Evolutionary conservation across 805 yeast genomes (phyloP).

Genomic region (Zygosaccharomyces kombuchaensis): DNA sequence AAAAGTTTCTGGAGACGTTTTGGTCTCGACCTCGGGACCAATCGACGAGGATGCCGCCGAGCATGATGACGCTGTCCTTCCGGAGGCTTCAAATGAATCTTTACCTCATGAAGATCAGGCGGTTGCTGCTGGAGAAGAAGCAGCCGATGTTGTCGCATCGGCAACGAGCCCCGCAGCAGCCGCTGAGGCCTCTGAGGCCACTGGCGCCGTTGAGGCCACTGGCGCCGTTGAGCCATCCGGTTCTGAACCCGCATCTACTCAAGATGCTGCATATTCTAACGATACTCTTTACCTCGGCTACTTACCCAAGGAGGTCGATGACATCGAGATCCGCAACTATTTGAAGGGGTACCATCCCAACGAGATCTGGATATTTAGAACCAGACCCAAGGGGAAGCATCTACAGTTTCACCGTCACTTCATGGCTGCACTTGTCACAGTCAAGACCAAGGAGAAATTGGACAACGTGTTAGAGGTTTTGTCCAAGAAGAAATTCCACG

Average conservation of each 20-base stretch:
- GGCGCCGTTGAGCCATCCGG: not conserved
- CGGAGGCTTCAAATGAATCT: conserved; percentile 5
- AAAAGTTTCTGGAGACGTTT: not conserved
- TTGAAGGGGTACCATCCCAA: conserved; percentile 44
- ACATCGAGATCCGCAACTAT: conserved; percentile 42
- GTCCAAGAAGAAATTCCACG: conserved; percentile 37
- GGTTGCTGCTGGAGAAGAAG: not conserved
- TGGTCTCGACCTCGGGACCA: conserved; percentile 3
- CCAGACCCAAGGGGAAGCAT: conserved; percentile 28
- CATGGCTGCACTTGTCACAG: conserved; percentile 50
- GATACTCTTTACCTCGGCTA: conserved; percentile 46
- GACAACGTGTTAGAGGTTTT: conserved; percentile 42
- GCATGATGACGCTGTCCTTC: not conserved
- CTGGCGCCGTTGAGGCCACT: not conserved
- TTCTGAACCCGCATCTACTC: not conserved
- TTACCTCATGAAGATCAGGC: not conserved
- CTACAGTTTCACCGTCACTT: conserved; percentile 35
- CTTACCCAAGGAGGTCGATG: conserved; percentile 40
- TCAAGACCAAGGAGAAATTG: conserved; percentile 41
- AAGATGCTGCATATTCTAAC: conserved; percentile 30
- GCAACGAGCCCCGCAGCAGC: not conserved
- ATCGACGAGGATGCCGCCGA: not conserved
- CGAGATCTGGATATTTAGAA: conserved; percentile 46
- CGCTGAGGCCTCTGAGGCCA: not conserved
- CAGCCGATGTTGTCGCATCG: not conserved